Evolutionary conservation across 805 yeast species (phyloP).

Genomic region (Torulaspora microellipsoides): DNA sequence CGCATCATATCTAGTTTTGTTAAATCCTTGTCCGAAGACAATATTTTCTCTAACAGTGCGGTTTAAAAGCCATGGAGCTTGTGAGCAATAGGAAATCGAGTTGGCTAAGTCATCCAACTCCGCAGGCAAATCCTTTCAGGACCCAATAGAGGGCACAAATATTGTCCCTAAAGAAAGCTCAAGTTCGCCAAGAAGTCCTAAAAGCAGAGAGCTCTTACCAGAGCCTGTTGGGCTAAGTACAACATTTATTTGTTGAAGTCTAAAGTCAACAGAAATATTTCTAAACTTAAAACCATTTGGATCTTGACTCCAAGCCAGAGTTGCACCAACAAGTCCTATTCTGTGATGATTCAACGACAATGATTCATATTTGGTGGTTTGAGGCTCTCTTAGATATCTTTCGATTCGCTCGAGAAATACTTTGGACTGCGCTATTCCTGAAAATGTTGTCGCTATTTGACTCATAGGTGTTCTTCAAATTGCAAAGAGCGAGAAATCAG

Average conservation of each 20-base stretch:
- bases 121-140: slow-evolving; percentile 60
- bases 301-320: slow-evolving; percentile 62
- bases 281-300: slow-evolving; percentile 64
- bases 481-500: slow-evolving; percentile 76
- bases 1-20: slow-evolving; percentile 62
- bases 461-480: slow-evolving; percentile 77
- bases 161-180: slow-evolving; percentile 58
- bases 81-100: slow-evolving; percentile 87
- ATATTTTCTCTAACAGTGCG: slow-evolving; percentile 78
- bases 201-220: slow-evolving; percentile 78
- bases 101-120: slow-evolving; percentile 79
- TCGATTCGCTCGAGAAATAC: slow-evolving; percentile 82
- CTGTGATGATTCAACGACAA: slow-evolving; percentile 46
- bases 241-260: slow-evolving; percentile 65
- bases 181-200: slow-evolving; percentile 91
- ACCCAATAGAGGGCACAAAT: slow-evolving; percentile 65
- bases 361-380: slow-evolving; percentile 77
- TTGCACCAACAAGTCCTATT: slow-evolving; percentile 72
- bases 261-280: slow-evolving; percentile 61
- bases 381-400: slow-evolving; percentile 71
- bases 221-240: slow-evolving; percentile 86
- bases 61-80: slow-evolving; percentile 86
- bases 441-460: slow-evolving; percentile 76
- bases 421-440: slow-evolving; percentile 73
- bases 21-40: slow-evolving; percentile 62